Percentiles rank a stretch among this genome's conserved stretches.
These are phyloP conservation scores for Torulaspora microellipsoides DNA, from an alignment of 805 yeast species.

Conservation along the genomic window DNA sequence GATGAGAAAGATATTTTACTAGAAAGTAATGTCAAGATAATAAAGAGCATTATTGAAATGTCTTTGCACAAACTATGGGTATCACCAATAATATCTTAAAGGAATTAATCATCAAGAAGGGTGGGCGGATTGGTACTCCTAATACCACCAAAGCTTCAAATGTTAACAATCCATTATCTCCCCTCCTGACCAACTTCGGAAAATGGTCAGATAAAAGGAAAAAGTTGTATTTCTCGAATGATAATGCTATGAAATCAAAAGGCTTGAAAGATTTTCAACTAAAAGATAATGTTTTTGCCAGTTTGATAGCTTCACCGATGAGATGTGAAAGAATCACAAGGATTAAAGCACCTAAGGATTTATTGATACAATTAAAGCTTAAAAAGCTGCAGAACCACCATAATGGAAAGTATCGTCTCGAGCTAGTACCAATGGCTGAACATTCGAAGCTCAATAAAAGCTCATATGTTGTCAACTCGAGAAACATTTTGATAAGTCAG, in stretches of 20 bases:
- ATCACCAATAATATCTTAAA: constrained; percentile 1
- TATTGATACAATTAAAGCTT: constrained; percentile 35
- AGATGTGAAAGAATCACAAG: constrained; percentile 39
- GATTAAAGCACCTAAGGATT: constrained; percentile 37
- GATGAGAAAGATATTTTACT: too few species aligned
- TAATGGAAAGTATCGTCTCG: constrained; percentile 9
- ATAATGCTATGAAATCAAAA: not conserved
- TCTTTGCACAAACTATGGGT: too few species aligned
- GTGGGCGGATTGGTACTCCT: not conserved
- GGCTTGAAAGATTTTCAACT: constrained; percentile 17
- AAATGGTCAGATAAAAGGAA: constrained; percentile 35
- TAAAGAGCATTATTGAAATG: too few species aligned
- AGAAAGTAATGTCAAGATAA: too few species aligned
- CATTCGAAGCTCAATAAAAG: constrained; percentile 13
- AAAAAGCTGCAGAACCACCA: constrained; percentile 13
- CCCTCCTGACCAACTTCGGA: constrained; percentile 30
- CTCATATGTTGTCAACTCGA: constrained; percentile 25
- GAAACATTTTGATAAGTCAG: not conserved
- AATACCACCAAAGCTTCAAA: not conserved
- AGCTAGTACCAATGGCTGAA: constrained; percentile 8
- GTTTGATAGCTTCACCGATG: constrained; percentile 40
- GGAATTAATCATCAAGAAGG: not conserved
- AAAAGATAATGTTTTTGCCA: constrained; percentile 37
- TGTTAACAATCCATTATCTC: constrained; percentile 13
- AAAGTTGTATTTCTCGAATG: constrained; percentile 15